Evolutionary conservation across 2,329 filamentous ascomycete genomes (phyloP), one percentile per base, ranked within the genome.

Genomic region (Colletotrichum costaricense): DNA sequence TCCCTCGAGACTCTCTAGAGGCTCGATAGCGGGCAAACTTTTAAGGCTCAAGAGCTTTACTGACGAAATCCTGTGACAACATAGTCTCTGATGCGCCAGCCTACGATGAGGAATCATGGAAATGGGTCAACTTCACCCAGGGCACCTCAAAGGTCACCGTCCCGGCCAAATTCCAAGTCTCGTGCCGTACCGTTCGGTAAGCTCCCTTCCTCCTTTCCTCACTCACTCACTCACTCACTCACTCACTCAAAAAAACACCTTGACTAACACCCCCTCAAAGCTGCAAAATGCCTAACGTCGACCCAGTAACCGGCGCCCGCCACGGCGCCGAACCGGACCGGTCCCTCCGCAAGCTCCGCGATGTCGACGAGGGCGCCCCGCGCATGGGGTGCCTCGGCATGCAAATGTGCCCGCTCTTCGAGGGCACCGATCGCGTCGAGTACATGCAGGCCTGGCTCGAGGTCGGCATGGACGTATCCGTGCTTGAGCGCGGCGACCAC

Each of bases 61-160:
- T 56, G 24, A 56, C 3, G 28, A 35, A n/a, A 6, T 35, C 2
- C 22, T 64, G 30, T 52, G 46, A 46, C 11, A 16, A 12, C 67
- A 7, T 42, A 90, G 88, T 94, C 63, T 89, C 90, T 5, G 92
- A 92, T 4, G 86, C 88, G 0, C 84, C 88, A 1, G 85, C 91
- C 5, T 94, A 93, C 77, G 88, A 90, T 22, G 93, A 95, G 80
- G 93, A 95, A 66, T 85, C 84, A 9, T 95, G 93, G 93, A 91
- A 89, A 74, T 85, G 83, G 33, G 86, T 94, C 49, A 82, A 84
- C 26, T 86, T 93, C 76, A 87, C 85, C 49, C 81, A 83, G 8
- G 84, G 84, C 6, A 82, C 81, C 2, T 84, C 85, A 16, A 89
- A 88, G 69, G 85, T 90, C 73, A 83, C 81, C 56, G 81, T 82